These are phyloP conservation scores for Ganoderma boninense DNA, from an alignment of 1,284 basidiomycete species.

Conservation along the genomic window DNA sequence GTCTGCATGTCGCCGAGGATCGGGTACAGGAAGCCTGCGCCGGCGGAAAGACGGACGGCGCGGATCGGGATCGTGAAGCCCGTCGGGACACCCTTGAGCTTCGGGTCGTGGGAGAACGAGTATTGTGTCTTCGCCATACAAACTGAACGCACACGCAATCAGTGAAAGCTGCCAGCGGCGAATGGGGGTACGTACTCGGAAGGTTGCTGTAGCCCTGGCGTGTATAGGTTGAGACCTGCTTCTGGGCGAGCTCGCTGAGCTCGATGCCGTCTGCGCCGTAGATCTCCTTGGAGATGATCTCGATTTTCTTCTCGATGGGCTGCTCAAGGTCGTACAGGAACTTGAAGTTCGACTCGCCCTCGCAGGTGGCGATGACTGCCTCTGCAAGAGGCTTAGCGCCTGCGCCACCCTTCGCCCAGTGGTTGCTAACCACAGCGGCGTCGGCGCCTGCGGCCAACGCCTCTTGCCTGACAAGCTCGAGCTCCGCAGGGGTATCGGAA, in stretches of 20 bases:
- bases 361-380: slow-evolving; percentile 86
- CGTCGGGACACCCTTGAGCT: slow-evolving; percentile 89
- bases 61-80: slow-evolving; percentile 96
- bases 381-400: slow-evolving; percentile 90
- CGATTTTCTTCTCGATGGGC: slow-evolving; percentile 89
- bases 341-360: slow-evolving; percentile 85
- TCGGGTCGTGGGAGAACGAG: slow-evolving; percentile 95
- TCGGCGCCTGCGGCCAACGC: slow-evolving; percentile 91
- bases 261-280: slow-evolving; percentile 93
- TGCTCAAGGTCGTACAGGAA: slow-evolving; percentile 91
- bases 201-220: slow-evolving; percentile 86
- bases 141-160: slow-evolving; percentile 54
- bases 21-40: slow-evolving; percentile 96
- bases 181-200: slow-evolving; percentile 67
- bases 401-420: slow-evolving; percentile 95
- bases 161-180: neutral
- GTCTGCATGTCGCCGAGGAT: slow-evolving; percentile 96
- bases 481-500: slow-evolving; percentile 91
- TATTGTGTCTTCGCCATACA: slow-evolving; percentile 99
- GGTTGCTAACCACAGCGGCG: slow-evolving; percentile 94
- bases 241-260: slow-evolving; percentile 83
- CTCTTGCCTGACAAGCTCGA: slow-evolving; percentile 85
- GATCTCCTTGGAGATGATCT: slow-evolving; percentile 87
- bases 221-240: slow-evolving; percentile 93
- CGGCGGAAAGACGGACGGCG: slow-evolving; percentile 89